Base-by-base conservation (phyloP, 1,139 yeast genomes). In the Nakaseomyces kungkrabaensis region DNA sequence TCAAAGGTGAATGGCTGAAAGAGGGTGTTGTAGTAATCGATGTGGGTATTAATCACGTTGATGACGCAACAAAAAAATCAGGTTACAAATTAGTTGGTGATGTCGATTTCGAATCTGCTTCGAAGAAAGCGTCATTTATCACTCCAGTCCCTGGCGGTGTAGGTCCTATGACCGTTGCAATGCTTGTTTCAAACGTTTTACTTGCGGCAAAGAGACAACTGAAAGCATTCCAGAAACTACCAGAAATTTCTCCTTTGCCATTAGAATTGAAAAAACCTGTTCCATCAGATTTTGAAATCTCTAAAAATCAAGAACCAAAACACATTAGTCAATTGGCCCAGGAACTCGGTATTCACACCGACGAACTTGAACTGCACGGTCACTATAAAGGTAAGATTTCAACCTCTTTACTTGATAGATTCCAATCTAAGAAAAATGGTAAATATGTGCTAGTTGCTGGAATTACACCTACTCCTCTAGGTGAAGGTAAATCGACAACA, bases 81-180 rank as follows among this genome's bases (percentile, higher is more conserved):
- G 90, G 90, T 32, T 73, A 72, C 57, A 77, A 74, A 61, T 72
- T 85, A 59, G 89, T 84, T 17, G 94, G 94, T 56, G 94, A 85
- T 66, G 92, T 82, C 33, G 89, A 83, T 57, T 84, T 71, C 61
- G 79, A 72, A 48, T 69, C 77, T 37, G 85, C 82, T 50, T 71
- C 72, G 50, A 69, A 74, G 48, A 74, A 73, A 56, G 84, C 88
- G 1, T 71, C 82, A 1, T 79, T 73, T 59, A 72, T 85, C 49
- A 92, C 98, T 26, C 98, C 98, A 31, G 99, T 92, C 52, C 99
- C 98, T 48, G 99, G 99, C 65, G 98, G 98, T 58, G 98, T 92
- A 53, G 98, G 98, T 49, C 99, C 98, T 61, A 92, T 92, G 97
- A 92, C 99, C 10, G 97, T 92, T 48, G 97, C 97, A 48, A 87